These are phyloP conservation scores for Xylaria digitata DNA, from an alignment of 2,329 filamentous ascomycete species.

Conservation along the genomic window DNA sequence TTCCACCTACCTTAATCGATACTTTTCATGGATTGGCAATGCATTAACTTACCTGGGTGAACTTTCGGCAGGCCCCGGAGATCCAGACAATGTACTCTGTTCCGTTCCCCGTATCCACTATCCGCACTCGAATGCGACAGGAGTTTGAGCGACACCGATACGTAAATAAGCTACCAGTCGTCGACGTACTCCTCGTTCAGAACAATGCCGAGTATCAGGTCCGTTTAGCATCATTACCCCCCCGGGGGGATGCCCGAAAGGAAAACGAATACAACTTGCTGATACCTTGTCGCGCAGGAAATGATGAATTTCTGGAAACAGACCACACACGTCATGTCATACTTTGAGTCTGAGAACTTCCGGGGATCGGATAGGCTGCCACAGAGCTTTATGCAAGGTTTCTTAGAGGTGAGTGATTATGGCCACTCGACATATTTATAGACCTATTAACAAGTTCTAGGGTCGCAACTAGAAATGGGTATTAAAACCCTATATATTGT, in stretches of 20 bases:
- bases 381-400: slow-evolving; percentile 90
- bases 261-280: slow-evolving; percentile 25
- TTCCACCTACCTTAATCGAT: not conserved
- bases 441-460: slow-evolving; percentile 50
- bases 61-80: slow-evolving; percentile 80
- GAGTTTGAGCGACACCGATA: slow-evolving; percentile 97
- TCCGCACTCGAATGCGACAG: slow-evolving; percentile 94
- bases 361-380: slow-evolving; percentile 83
- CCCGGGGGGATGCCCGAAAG: not conserved
- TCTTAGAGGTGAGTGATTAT: slow-evolving; percentile 80
- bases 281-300: slow-evolving; percentile 69
- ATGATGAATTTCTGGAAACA: slow-evolving; percentile 99
- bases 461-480: slow-evolving; percentile 65
- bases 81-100: slow-evolving; percentile 98
- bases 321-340: slow-evolving; percentile 93
- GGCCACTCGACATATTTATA: not conserved
- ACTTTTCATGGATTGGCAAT: not conserved
- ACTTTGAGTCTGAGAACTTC: slow-evolving; percentile 87
- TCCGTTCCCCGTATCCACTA: slow-evolving; percentile 84
- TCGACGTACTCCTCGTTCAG: slow-evolving; percentile 91
- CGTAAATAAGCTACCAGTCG: slow-evolving; percentile 86
- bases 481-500: slow-evolving; percentile 48
- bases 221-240: slow-evolving; percentile 34
- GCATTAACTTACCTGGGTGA: slow-evolving; percentile 28
- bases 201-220: slow-evolving; percentile 97